Base-by-base conservation (phyloP, 202 grass and related monocot species). In the Bolboschoenoplectus hybrid region DNA sequence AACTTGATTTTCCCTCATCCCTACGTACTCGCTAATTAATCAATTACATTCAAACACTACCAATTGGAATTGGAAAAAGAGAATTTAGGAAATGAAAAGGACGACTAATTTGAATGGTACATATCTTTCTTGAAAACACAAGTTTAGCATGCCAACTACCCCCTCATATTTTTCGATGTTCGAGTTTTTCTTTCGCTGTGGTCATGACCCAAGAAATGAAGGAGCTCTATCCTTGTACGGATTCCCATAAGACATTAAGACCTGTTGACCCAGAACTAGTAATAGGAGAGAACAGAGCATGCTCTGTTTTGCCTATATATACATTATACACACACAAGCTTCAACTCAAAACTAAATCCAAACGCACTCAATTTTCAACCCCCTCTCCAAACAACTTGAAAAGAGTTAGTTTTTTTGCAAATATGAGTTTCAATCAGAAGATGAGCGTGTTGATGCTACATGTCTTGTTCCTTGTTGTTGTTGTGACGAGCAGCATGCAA, bases 371-470 rank as follows among this genome's bases (percentile, higher is more conserved):
- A 56, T 35, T 26, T 26, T 26, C 26, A 26, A n/a, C 14, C 0
- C 6, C 8, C 38, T 67, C 82, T 67, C 6, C 40, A 78, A 53
- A 80, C 56, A 36, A 17, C 67, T 73, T 57, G 16, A 74, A 35
- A 50, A 9, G 14, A 69, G 20, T 55, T 74, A 55, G 44, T 19
- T 71, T 56, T 56, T 38, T 5, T 20, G 0, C 26, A 64, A 86
- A 36, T 44, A 94, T 94, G 92, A 88, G n/a, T 14, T 14, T 45
- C 19, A 41, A 40, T 44, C 71, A 9, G 75, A 79, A 60, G 75
- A 58, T 32, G 9, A 58, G 34, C 43, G 34, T 52, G 52, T 3
- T 68, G 63, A 71, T 68, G 40, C 20, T 84, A 40, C 63, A 58
- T 14, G 67, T 5, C 8, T n/a, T 84, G 70, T 66, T 89, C 39